Base-by-base conservation (phyloP, 73 alveolate genomes). In the Stentor roeselii region DNA sequence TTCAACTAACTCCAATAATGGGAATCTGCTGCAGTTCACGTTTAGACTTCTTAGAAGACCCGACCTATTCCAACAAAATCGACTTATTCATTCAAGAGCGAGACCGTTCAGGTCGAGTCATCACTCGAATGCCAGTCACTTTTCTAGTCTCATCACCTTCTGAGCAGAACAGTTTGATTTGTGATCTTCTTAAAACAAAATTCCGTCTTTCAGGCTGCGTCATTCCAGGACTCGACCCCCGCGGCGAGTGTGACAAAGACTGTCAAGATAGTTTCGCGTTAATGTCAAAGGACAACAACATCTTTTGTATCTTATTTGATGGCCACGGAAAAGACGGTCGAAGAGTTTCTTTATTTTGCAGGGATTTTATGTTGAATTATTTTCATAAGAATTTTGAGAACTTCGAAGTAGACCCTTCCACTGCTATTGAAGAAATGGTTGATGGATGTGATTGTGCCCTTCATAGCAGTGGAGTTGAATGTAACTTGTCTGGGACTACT, bases 171-270 rank as follows among this genome's bases (percentile, higher is more conserved):
- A 21, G 35, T 31, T 31, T 58, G 35, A 58, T 21, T 58, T 58
- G 74, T 58, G 27, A 58, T n/a, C 74, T 58, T n/a, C 15, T 21
- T 58, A 58, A 58, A 21, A n/a, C 15, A 21, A 31, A n/a, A 58
- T 21, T 58, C 15, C 15, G 74, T n/a, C 15, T 58, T 58, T 21
- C 74, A 21, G 74, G 74, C 15, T 58, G 82, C 31, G 42, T 31
- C n/a, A 67, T 67, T n/a, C 82, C 82, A 32, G 82, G 82, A 15
- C 2, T 67, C 15, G 82, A 67, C 32, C 82, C 82, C 0, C 82
- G 82, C 82, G 31, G 32, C 31, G 21, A 67, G 1, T 15, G 42
- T 15, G 59, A 36, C 2, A 67, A 67, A 2, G 82, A 67, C 42
- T 67, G 82, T 67, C 42, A 67, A 67, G 82, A 67, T 67, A 35